phyloP scores from a whole-genome alignment of 192 early-diverging fungal genomes.

The Kickxella alabastrina region DNA sequence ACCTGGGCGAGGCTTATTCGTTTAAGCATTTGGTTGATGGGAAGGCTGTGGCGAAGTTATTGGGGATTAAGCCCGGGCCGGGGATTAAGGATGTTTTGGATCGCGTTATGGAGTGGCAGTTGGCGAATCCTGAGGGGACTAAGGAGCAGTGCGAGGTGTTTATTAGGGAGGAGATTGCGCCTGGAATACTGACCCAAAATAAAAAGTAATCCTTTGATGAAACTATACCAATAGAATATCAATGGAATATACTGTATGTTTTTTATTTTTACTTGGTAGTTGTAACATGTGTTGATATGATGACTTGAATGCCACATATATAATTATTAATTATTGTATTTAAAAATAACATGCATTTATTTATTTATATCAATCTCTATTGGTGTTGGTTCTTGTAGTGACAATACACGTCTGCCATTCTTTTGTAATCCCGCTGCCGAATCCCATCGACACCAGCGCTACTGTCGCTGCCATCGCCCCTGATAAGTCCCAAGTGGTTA shows the following conservation, averaged over 20 bases:
- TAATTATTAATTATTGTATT: neutral
- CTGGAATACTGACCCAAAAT: too few species aligned
- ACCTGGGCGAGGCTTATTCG: slow-evolving; percentile 19
- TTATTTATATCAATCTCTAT: neutral
- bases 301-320: too few species aligned
- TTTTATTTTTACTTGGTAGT: too few species aligned
- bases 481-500: slow-evolving; percentile 11
- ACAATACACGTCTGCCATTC: neutral
- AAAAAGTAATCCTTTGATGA: too few species aligned
- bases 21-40: slow-evolving; percentile 57
- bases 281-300: too few species aligned
- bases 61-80: slow-evolving; percentile 74
- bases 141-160: slow-evolving; percentile 59
- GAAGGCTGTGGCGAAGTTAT: slow-evolving; percentile 55
- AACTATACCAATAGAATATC: too few species aligned
- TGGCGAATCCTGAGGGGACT: slow-evolving; percentile 62
- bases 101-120: slow-evolving; percentile 78
- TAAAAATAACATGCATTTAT: neutral
- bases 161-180: slow-evolving; percentile 26
- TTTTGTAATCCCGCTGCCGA: neutral
- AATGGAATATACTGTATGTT: too few species aligned
- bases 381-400: neutral
- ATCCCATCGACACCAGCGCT: too few species aligned
- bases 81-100: slow-evolving; percentile 60
- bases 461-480: neutral